Conservation (phyloP, 768 basidiomycete genomes). For the Tulasnella sp. region DNA sequence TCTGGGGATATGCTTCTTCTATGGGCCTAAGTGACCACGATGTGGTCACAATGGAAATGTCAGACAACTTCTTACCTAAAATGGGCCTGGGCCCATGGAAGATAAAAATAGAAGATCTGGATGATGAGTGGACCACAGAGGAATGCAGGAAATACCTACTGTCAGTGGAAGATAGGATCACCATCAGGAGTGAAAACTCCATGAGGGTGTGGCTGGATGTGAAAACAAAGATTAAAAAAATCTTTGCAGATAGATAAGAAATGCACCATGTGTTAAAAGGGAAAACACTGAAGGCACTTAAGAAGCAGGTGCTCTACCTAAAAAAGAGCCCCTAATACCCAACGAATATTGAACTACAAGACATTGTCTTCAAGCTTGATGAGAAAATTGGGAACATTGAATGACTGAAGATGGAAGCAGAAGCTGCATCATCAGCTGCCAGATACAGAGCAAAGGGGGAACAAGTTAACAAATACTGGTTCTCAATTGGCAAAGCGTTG, state of each 20-base stretch:
- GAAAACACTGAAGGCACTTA: neutral
- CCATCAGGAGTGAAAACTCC: neutral
- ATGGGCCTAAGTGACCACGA: conserved; percentile 7
- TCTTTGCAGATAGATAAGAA: neutral
- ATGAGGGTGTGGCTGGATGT: conserved; percentile 2
- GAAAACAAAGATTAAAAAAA: neutral
- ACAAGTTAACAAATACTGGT: too few species aligned
- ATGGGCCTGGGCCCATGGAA: conserved; percentile 1
- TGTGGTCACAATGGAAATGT: neutral
- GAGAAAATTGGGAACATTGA: too few species aligned
- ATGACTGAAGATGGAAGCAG: too few species aligned
- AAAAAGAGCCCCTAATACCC: too few species aligned
- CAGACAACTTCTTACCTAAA: neutral
- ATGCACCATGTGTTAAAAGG: neutral
- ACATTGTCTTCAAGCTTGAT: too few species aligned
- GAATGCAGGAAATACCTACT: neutral
- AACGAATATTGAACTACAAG: too few species aligned
- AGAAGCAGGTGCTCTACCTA: too few species aligned
- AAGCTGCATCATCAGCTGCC: too few species aligned
- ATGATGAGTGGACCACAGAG: neutral
- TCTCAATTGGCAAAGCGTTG: too few species aligned
- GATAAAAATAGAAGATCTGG: conserved; percentile 3
- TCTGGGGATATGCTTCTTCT: neutral
- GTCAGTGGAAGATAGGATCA: neutral
- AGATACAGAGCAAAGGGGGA: too few species aligned